Conservation (phyloP, 768 basidiomycete genomes). For the Imleria badia region DNA sequence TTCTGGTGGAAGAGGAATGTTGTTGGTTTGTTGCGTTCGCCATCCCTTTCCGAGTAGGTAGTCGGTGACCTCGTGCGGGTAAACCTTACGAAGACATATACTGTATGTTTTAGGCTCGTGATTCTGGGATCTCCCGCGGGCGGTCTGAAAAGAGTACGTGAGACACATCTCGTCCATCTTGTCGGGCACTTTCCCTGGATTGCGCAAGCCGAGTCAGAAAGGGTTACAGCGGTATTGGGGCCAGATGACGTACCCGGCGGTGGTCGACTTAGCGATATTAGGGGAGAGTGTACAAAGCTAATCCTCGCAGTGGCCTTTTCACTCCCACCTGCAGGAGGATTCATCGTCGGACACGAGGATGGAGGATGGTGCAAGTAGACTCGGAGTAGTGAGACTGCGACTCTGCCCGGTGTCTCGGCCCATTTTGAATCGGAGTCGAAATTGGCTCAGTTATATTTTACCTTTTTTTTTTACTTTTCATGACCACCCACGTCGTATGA, state of each 20-base stretch:
- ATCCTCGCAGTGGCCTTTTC: slow-evolving; percentile 17
- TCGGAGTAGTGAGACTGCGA: background rate
- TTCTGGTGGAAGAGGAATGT: slow-evolving; percentile 64
- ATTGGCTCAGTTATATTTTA: slow-evolving; percentile 7
- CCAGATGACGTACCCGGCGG: slow-evolving; percentile 19
- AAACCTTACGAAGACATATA: slow-evolving; percentile 63
- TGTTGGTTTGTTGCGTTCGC: slow-evolving; percentile 45
- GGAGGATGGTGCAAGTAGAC: background rate
- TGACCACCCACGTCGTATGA: slow-evolving; percentile 51
- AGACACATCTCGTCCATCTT: slow-evolving; percentile 66
- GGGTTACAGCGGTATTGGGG: background rate
- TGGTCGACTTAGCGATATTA: slow-evolving; percentile 27
- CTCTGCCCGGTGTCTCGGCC: background rate
- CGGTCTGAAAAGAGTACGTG: slow-evolving; percentile 59
- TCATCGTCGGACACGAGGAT: slow-evolving; percentile 12
- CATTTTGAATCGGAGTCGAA: slow-evolving; percentile 23
- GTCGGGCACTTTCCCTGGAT: slow-evolving; percentile 53
- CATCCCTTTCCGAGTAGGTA: slow-evolving; percentile 37
- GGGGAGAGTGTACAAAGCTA: slow-evolving; percentile 24
- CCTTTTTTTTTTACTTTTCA: slow-evolving; percentile 27
- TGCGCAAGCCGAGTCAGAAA: background rate
- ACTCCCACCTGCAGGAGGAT: slow-evolving; percentile 9
- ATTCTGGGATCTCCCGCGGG: slow-evolving; percentile 49
- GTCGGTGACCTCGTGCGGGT: slow-evolving; percentile 65
- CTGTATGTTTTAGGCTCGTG: slow-evolving; percentile 57